Percentiles rank a stretch among this genome's conserved stretches.
Conservation (phyloP, 441 rosid genomes). For the Capsella rubella region DNA sequence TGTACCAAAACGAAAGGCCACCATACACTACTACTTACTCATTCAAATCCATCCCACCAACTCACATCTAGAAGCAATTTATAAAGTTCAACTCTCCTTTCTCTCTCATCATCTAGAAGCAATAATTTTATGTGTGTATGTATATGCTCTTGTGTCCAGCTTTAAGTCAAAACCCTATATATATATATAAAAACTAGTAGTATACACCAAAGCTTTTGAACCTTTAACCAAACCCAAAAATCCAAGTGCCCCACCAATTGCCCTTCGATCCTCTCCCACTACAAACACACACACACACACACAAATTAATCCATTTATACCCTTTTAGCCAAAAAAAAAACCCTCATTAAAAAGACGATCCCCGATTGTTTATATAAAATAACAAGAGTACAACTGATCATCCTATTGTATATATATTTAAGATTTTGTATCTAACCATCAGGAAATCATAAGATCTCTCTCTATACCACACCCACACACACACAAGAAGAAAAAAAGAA, state of each 20-base stretch:
- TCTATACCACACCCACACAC: constrained; percentile 9
- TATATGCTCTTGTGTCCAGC: constrained; percentile 17
- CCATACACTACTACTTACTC: constrained; percentile 58
- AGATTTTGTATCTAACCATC: constrained; percentile 27
- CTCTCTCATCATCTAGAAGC: constrained; percentile 42
- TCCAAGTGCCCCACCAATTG: constrained; percentile 49
- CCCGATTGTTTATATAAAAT: constrained; percentile 8
- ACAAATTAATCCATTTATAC: constrained; percentile 45
- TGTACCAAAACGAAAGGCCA: constrained; percentile 63
- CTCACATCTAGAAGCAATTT: constrained; percentile 92
- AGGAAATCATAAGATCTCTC: constrained; percentile 30
- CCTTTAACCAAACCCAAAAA: constrained; percentile 47
- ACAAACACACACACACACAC: constrained; percentile 40
- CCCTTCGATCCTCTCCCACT: constrained; percentile 45
- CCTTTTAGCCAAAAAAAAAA: constrained; percentile 41
- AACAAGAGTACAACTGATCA: constrained; percentile 13
- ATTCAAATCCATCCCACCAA: constrained; percentile 91
- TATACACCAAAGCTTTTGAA: constrained; percentile 44
- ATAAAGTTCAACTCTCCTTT: constrained; percentile 39
- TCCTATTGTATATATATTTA: constrained; percentile 15
- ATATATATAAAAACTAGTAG: neutral
- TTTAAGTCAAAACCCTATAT: constrained; percentile 76
- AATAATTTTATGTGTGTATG: neutral
- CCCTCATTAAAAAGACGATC: constrained; percentile 32
- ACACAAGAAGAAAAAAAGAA: neutral